phyloP scores from a whole-genome alignment of 192 early-diverging fungal species.

The Rhizophagus sp. region DNA sequence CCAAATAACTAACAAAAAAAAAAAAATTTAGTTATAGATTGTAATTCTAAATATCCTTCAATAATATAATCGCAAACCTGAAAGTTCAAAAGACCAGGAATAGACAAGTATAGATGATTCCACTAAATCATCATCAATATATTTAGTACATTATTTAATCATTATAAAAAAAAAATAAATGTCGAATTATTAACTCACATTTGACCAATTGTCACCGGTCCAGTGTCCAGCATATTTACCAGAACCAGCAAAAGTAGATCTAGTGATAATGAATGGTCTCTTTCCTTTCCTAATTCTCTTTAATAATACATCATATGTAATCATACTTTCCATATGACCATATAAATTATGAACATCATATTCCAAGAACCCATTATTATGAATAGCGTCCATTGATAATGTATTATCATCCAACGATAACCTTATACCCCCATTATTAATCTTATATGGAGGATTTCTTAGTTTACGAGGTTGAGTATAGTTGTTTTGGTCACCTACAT shows the following conservation, averaged over 20 bases:
- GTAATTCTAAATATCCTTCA: neutral
- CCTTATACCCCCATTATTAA: constrained; percentile 11
- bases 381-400: neutral
- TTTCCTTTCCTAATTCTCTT: constrained; percentile 14
- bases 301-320: constrained; percentile 2
- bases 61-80: constrained; percentile 30
- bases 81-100: constrained; percentile 63
- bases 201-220: constrained; percentile 57
- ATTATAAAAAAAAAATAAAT: neutral
- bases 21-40: neutral
- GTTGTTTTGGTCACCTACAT: neutral
- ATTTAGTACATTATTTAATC: too few species aligned
- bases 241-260: constrained; percentile 46
- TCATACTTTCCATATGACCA: constrained; percentile 20
- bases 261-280: constrained; percentile 18
- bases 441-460: constrained; percentile 18
- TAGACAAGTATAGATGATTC: constrained; percentile 59
- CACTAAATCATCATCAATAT: constrained; percentile 35
- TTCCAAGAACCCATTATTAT: neutral
- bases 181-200: neutral
- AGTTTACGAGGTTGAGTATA: neutral
- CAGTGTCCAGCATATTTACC: constrained; percentile 56
- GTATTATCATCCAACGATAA: neutral
- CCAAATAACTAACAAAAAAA: constrained; percentile 52
- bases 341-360: constrained; percentile 26